Evolutionary conservation across 2,329 filamentous ascomycete species (phyloP).

Genomic region (Fusarium transvaalense): DNA sequence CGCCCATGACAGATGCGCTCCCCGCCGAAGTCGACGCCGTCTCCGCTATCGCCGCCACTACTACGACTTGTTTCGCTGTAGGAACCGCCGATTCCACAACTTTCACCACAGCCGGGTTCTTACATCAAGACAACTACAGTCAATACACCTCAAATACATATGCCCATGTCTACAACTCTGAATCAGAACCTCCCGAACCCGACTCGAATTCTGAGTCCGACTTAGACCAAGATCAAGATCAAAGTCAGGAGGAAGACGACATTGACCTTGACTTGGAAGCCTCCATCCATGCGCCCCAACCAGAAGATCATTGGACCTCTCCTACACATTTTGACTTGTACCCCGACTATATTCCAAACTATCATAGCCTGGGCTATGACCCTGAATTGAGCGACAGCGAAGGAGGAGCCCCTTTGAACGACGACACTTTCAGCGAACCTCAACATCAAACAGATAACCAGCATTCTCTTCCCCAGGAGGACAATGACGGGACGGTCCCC

Average conservation of each 20-base stretch:
- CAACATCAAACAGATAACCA: slow-evolving; percentile 22
- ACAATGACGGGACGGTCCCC: slow-evolving; percentile 30
- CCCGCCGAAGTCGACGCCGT: slow-evolving; percentile 25
- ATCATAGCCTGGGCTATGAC: slow-evolving; percentile 47
- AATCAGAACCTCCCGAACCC: slow-evolving; percentile 15
- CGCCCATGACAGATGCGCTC: slow-evolving; percentile 41
- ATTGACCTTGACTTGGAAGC: slow-evolving; percentile 21
- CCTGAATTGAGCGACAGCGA: slow-evolving; percentile 54
- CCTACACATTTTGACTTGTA: slow-evolving; percentile 19
- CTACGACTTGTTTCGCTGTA: slow-evolving; percentile 23
- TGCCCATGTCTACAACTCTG: slow-evolving; percentile 6
- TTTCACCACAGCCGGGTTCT: slow-evolving; percentile 3
- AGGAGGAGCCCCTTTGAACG: slow-evolving; percentile 49
- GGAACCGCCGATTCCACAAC: slow-evolving; percentile 12
- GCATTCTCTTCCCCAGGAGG: slow-evolving; percentile 12
- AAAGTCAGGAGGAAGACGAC: slow-evolving; percentile 18
- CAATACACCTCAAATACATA: slow-evolving; percentile 14
- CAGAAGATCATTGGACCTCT: slow-evolving; percentile 19
- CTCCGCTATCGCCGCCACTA: slow-evolving; percentile 23
- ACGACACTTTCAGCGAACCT: slow-evolving; percentile 19
- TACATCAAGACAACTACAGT: slow-evolving; percentile 16
- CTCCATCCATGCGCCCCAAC: slow-evolving; percentile 12
- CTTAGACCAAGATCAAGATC: slow-evolving; percentile 15
- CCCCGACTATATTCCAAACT: slow-evolving; percentile 23
- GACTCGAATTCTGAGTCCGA: slow-evolving; percentile 7